Evolutionary conservation across 192 early-diverging fungal species (phyloP), one percentile per base, ranked within the genome.

Genomic region (Glomus cerebriforme): DNA sequence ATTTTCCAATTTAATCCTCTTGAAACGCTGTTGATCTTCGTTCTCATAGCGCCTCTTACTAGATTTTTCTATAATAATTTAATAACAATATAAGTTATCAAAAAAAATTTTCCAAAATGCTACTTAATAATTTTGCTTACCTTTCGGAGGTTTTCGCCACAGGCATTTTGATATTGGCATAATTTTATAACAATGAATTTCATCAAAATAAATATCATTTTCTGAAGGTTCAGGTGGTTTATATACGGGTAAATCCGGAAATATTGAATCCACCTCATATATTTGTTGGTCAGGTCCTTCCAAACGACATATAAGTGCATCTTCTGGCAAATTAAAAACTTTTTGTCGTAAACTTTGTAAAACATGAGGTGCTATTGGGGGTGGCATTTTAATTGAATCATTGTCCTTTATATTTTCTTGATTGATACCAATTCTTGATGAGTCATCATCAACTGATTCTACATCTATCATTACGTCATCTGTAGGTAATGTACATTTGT

Each of bases 151-250:
- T 24, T 54, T 49, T n/a, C 54, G 47, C 0, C 19, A 59, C 47
- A 74, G 10, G 19, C 17, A 19, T 32, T 77, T 77, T 27, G 90
- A 83, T 2, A 91, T 76, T 26, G 88, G 85, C 12, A 90, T 81
- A 7, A 94, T 85, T 17, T 82, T 78, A 31, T 87, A 83, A 49
- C 87, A 82, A 59, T 92, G 88, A 9, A 83, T 78, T 62, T 91
- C 88, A 35, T 90, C 88, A 54, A 87, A 71, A 76, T 89, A 91
- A 24, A 86, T 59, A 62, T 90, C 88, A 39, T 84, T 83, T 26
- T 85, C 85, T 12, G 88, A 84, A 10, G 88, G 85, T 26, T 83
- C 81, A 34, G 89, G 89, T 54, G 90, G 88, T 39, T 79, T 83
- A 76, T 90, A 90, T 10, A 83, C 32, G 15, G 86, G 82, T 1